Evolutionary conservation across 306 rosid species (phyloP), one percentile per base, ranked within the genome.

Genomic region (Rubus parviflorus): DNA sequence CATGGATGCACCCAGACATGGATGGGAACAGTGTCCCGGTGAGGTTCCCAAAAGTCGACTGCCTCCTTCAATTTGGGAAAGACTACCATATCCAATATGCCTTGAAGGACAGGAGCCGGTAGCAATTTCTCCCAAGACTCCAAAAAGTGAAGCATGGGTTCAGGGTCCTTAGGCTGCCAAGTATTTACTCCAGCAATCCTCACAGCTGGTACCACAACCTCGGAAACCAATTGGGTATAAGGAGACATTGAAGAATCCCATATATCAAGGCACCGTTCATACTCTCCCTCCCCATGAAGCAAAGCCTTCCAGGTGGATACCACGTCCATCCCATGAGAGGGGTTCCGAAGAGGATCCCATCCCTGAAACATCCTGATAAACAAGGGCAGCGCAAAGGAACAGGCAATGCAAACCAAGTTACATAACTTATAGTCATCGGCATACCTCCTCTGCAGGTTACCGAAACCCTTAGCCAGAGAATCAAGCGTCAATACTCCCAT

Each of bases 1-100:
- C 97, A 95, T 45, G 97, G 97, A 86, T 95, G 99, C 76, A 95
- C 90, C 97, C 97, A 95, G 10, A 87, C 88, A 78, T 92, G 99
- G 76, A 91, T 92, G 70, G 97, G 97, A 86, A 95, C 88, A 57
- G 96, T 89, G 82, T 95, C 96, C 35, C 84, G 96, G 71, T 88
- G 97, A 13, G 98, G 99, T 72, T 95, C 97, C 97, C 99, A 95
- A 42, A 88, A 76, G 67, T 89, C 94, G 22, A 92, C 99, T 4
- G 97, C 99, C 77, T 79, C 87, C 73, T 79, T 81, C 78, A 95
- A 70, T 84, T 92, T 95, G 12, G 99, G 98, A 89, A 91, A 73
- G 81, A 95, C 82, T 63, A 92, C 73, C 48, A 75, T 86, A 75
- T 92, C 97, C 86, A 95, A 79, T 83, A 95, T 80, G 71, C 83